Base-by-base conservation (phyloP, 2,329 filamentous ascomycete species). In the Balansia obtecta region DNA sequence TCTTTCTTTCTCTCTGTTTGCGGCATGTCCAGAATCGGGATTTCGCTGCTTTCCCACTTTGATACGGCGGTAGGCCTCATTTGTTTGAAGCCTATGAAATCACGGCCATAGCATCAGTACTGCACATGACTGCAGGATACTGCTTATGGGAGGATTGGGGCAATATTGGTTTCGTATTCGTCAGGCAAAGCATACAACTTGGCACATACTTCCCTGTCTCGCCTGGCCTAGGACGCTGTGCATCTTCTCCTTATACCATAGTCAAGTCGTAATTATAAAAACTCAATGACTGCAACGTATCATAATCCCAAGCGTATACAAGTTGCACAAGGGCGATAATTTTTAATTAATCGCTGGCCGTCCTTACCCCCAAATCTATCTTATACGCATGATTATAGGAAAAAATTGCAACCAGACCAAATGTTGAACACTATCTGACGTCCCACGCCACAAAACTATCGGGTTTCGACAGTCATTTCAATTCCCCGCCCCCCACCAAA, bases 371-470 rank as follows among this genome's bases (percentile, higher is more conserved):
- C n/a, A n/a, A 50, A 53, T 66, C 64, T 66, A 66, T 66, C 58
- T 61, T 60, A 56, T 58, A 61, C 57, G 58, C 61, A 59, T 54
- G 58, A 61, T 59, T 58, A 60, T 53, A 57, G 53, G 57, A 57
- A 56, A 55, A 58, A 61, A 32, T 40, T 61, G 57, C 56, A 58
- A 58, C 52, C 55, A 60, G 38, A 50, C 44, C 56, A 55, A 55
- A 32, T 48, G 44, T 40, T 46, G 45, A 48, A 39, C 32, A 45
- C 56, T 57, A 55, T 55, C 54, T 53, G 57, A 56, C 57, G 58
- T 49, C 52, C 46, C 51, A 57, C 53, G 53, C 56, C 54, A 52
- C 52, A 38, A 54, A 54, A 43, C 41, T 46, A 12, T 51, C 53
- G 49, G 49, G 37, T 47, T 50, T 52, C 32, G 40, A 46, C 47